Evolutionary conservation across 2,329 filamentous ascomycete genomes (phyloP).

Genomic region (Proliferodiscus dingleyae): DNA sequence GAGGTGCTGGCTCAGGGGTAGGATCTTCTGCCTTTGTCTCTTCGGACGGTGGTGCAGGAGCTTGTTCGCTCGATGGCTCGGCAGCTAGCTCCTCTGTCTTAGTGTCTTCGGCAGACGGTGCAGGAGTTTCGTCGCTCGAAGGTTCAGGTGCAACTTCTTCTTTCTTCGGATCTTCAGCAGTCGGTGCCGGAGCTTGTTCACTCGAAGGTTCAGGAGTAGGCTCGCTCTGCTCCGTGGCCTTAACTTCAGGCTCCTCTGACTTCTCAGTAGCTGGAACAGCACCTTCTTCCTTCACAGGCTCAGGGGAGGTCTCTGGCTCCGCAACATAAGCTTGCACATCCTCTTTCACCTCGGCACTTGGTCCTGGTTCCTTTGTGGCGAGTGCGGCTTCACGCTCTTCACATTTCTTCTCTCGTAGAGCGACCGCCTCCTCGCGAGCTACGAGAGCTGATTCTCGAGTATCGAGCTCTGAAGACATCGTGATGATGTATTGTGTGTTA

Average conservation of each 20-base stretch:
- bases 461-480: constrained; percentile 9
- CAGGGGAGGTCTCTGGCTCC: too few species aligned
- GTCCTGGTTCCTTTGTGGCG: not conserved
- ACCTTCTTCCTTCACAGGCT: too few species aligned
- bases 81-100: not conserved
- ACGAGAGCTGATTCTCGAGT: constrained; percentile 7
- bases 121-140: not conserved
- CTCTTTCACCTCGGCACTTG: too few species aligned
- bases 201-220: not conserved
- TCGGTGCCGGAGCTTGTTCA: not conserved
- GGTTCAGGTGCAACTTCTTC: not conserved
- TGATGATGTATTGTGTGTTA: not conserved
- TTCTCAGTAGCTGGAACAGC: too few species aligned
- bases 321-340: too few species aligned
- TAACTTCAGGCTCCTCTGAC: too few species aligned
- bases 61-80: not conserved
- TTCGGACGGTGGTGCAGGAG: not conserved
- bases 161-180: not conserved
- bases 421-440: constrained; percentile 5
- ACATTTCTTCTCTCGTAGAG: constrained; percentile 1
- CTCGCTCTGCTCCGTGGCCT: too few species aligned
- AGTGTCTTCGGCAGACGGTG: not conserved
- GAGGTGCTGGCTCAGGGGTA: not conserved
- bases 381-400: constrained; percentile 8
- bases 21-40: not conserved